Evolutionary conservation across 2,329 filamentous ascomycete genomes (phyloP), one percentile per base, ranked within the genome.

Genomic region (Verticillium nonalfalfae): DNA sequence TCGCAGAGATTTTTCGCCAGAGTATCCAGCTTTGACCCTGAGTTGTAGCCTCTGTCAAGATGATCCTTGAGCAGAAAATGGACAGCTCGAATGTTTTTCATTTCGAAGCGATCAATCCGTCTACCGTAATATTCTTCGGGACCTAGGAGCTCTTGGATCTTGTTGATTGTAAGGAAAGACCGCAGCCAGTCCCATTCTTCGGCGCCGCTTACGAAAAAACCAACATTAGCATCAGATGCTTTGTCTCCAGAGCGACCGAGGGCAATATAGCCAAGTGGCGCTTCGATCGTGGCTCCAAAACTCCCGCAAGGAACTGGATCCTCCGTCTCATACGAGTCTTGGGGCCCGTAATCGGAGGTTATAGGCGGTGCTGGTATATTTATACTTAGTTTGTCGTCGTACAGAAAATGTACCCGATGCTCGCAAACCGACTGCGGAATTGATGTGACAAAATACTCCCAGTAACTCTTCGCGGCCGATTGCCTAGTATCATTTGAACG

Each of bases 51-150:
- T 2, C 74, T 68, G 1, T 77, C 76, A 11, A 81, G 64, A 31
- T 78, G 73, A 2, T 77, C 79, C 61, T 77, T 78, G 4, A 81
- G 69, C 5, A 80, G 76, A 66, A 79, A 80, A 63, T 82, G 75
- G 14, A 81, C 74, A 0, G 76, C 76, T 50, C 68, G 66, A 0
- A 82, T 67, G 15, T 71, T 64, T 1, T 73, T 70, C 59, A 82
- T 79, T 68, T 82, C 79, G 55, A 78, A 78, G 26, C 79, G 66
- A 64, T 81, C 78, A 11, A 81, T 67, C 26, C 67, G 71, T 7
- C 45, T 18, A 26, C 45, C 45, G 18, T 18, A 3, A 63, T 74
- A 77, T 15, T 66, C 63, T 62, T 82, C 80, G 7, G 76, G 70
- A 0, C 72, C 79, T 1, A 82, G 69, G 1, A 82, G 70, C 40